Evolutionary conservation across 1,284 basidiomycete species (phyloP), one percentile per base, ranked within the genome.

Genomic region (Meripilus lineatus): DNA sequence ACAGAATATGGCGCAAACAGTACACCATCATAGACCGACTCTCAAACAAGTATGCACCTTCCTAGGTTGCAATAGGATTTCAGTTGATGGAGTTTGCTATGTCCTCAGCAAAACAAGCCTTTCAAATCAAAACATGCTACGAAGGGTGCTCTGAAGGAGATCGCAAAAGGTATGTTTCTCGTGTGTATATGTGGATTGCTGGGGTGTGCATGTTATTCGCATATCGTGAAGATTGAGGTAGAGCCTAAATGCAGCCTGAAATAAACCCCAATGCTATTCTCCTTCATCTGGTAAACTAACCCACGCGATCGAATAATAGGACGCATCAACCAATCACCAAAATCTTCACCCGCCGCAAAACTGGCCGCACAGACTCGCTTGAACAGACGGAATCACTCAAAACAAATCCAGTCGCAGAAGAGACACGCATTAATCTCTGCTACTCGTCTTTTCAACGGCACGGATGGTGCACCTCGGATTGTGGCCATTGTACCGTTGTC

Each of bases 101-200:
- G 36, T 47, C 41, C 3, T n/a, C n/a, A 93, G 89, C 70, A 79
- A 71, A 95, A 96, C 65, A 96, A 96, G 62, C 52, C 76, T 1
- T 95, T 89, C 75, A 94, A 94, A 63, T 90, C 88, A 1, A 87
- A 83, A 59, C 91, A 96, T 72, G 78, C 91, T 0, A 79, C 88
- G 4, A 94, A 95, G 65, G 81, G 81, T 6, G 75, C 84, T 0
- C 59, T 92, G 36, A 92, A 89, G 62, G 84, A 89, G 34, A 76
- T 78, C 32, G 81, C 89, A 13, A 94, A 93, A 71, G 91, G 91
- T 84, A 28, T 36, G 65, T 51, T 25, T 22, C 35, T n/a, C 33
- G 21, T 36, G 22, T 21, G n/a, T 20, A 23, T 28, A n/a, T n/a
- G n/a, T 35, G 18, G 26, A 11, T 40, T 25, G 22, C 8, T 11